phyloP scores from a whole-genome alignment of 805 yeast species.

The Pichia phayaonensis region DNA sequence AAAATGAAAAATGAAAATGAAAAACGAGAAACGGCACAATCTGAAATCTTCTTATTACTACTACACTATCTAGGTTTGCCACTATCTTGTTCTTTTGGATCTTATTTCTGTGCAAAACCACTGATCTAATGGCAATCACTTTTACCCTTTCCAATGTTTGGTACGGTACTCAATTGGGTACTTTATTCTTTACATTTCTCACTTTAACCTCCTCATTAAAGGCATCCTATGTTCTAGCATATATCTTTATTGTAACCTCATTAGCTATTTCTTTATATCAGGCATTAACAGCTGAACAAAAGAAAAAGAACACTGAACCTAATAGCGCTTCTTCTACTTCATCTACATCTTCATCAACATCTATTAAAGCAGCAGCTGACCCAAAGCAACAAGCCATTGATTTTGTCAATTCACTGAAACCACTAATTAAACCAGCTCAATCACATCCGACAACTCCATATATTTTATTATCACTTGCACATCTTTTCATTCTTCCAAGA shows the following conservation, averaged over 20 bases:
- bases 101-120: background rate
- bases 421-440: constrained; percentile 8
- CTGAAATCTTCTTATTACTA: too few species aligned
- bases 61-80: too few species aligned
- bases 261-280: constrained; percentile 73
- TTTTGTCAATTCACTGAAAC: background rate
- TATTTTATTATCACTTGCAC: constrained; percentile 45
- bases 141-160: constrained; percentile 30
- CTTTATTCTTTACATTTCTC: constrained; percentile 34
- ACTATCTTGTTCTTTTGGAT: too few species aligned
- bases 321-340: constrained; percentile 13
- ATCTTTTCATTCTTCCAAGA: constrained; percentile 52
- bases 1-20: too few species aligned
- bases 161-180: constrained; percentile 48
- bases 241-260: constrained; percentile 59
- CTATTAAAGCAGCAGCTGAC: constrained; percentile 14
- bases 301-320: constrained; percentile 23
- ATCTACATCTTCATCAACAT: too few species aligned
- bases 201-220: constrained; percentile 27
- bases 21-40: too few species aligned
- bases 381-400: background rate
- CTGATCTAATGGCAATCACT: background rate
- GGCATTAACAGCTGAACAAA: constrained; percentile 28
- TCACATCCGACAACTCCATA: constrained; percentile 40
- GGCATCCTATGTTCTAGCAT: constrained; percentile 51